A percentile compares a stretch with the other conserved stretches of the same genome.
Conservation (phyloP, 1,139 yeast genomes). For the Candida labiduridarum region DNA sequence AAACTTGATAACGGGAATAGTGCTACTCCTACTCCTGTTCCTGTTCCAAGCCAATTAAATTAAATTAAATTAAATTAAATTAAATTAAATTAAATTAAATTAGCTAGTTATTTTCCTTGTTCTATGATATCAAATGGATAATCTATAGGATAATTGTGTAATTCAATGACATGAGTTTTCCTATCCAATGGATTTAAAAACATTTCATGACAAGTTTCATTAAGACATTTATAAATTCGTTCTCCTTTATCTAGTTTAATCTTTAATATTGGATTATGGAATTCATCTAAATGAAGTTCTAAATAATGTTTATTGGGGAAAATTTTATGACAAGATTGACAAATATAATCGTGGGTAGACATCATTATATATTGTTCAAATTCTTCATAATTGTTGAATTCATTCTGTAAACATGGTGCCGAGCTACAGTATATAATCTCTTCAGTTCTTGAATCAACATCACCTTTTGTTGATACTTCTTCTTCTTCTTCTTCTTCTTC, state of each 20-base stretch:
- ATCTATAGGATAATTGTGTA: constrained; percentile 51
- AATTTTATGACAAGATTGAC: constrained; percentile 42
- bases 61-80: too few relatives aligned
- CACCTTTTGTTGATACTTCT: neutral
- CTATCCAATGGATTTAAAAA: constrained; percentile 38
- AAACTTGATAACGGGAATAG: constrained; percentile 23
- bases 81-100: too few relatives aligned
- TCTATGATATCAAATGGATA: constrained; percentile 43
- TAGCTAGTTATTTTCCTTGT: constrained; percentile 18
- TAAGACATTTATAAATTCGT: constrained; percentile 45
- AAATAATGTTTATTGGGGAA: constrained; percentile 45
- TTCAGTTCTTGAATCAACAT: too few relatives aligned
- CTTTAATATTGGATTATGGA: constrained; percentile 52
- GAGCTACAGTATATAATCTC: neutral
- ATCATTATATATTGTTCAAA: constrained; percentile 35
- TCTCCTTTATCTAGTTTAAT: constrained; percentile 40
- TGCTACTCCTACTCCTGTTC: neutral
- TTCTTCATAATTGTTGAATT: constrained; percentile 20
- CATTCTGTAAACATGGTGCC: constrained; percentile 16
- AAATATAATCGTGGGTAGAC: constrained; percentile 28
- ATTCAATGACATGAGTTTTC: constrained; percentile 47
- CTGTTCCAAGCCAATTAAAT: neutral
- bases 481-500: constrained; percentile 17
- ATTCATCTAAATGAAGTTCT: constrained; percentile 53
- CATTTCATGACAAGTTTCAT: constrained; percentile 34